Evolutionary conservation across 1,284 basidiomycete species (phyloP), one percentile per base, ranked within the genome.

Genomic region (Trametes polyzona): DNA sequence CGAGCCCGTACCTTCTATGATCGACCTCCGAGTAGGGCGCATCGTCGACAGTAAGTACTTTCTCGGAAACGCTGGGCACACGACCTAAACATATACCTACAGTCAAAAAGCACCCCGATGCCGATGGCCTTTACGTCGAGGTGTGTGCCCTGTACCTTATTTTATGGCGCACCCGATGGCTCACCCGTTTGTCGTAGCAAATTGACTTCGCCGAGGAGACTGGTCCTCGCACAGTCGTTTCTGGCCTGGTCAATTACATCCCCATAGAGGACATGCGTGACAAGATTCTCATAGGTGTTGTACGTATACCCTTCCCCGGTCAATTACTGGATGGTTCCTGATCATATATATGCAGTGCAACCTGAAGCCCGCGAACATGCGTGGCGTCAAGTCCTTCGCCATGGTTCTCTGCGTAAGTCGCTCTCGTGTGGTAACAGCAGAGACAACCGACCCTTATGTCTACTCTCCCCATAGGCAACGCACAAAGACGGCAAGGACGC

Each of bases 91-190:
- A n/a, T 32, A 1, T 10, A 8, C 11, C 4, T 39, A 1, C 59
- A 96, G 95, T 97, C 67, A 88, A 87, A 75, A 92, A 92, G 66
- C 95, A 98, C 71, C 95, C 96, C 5, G 96, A 98, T 68, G 95
- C 95, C 2, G 95, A 97, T 69, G 87, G 91, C 44, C 80, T 97
- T 39, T 97, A 96, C 69, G 84, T 96, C 59, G 95, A 96, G 81
- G 88, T 87, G 68, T 44, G 75, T 35, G 41, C n/a, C 6, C 27
- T 32, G 24, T 39, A 27, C 35, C 26, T 8, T 4, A 8, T 11
- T 9, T 32, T 14, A 11, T n/a, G n/a, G 23, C 17, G 16, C 19
- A 6, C 9, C 27, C 21, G 29, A 30, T 27, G 23, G 14, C 9
- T 65, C 32, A 29, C 14, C 3, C 5, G 19, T 6, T 7, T 26